Evolutionary conservation across 2,329 filamentous ascomycete species (phyloP), one percentile per base, ranked within the genome.

Genomic region (Penicillium brasilianum): DNA sequence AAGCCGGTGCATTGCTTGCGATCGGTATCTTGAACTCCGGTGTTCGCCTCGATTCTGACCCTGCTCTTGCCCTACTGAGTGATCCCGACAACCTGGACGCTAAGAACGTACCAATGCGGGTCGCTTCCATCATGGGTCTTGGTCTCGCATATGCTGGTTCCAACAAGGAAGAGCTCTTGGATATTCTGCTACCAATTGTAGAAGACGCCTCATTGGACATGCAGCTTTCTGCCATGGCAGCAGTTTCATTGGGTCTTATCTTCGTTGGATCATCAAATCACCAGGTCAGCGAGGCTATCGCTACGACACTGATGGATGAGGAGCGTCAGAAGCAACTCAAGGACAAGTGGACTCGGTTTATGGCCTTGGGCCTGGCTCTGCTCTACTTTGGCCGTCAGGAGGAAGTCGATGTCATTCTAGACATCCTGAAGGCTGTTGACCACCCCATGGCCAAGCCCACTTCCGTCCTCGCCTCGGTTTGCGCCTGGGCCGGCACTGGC

Each of bases 371-470:
- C 66, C 85, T 99, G 64, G 95, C 94, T 1, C 85, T 99, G 28
- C 84, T 99, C 30, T 99, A 93, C 85, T 98, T 99, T 71, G 95
- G 95, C 41, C 90, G 92, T 66, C 95, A 99, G 79, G 95, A 99
- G 77, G 94, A 98, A 77, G 95, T 98, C n/a, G 95, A 99, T 72
- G 94, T 98, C 60, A 93, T 98, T 67, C 82, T 98, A 34, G 95
- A 99, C 81, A 97, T 95, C 0, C 85, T 99, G 58, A 99, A 98
- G 83, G 95, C 91, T 28, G 93, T 98, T 57, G 93, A 98, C 66
- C 94, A 98, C 75, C 94, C 95, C 25, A 96, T 97, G 88, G 92
- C 93, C 20, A 95, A 95, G 79, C 91, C 95, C n/a, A 97, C 94
- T 1, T 91, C 92, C 1, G 92, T 98, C 6, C 86, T 99, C 63